Percentiles rank a stretch among this genome's conserved stretches.
Conservation (phyloP, 2,329 filamentous ascomycete genomes). For the Pleochaeta shiraiana region DNA sequence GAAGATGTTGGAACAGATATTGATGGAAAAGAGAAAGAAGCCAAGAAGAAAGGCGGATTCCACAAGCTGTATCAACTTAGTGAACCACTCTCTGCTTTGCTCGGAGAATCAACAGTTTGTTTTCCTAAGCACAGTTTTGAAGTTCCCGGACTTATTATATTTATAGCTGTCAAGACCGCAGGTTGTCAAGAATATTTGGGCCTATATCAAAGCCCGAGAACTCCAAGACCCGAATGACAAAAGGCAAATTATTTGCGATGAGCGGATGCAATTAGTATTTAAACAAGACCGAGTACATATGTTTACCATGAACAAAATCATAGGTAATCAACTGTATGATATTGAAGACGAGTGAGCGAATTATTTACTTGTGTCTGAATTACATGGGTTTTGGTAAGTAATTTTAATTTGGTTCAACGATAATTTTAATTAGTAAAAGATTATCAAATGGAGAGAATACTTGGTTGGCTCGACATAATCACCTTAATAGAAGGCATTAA, state of each 20-base stretch:
- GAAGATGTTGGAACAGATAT: slow-evolving; percentile 37
- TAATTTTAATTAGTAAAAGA: too few species aligned
- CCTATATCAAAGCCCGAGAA: slow-evolving; percentile 71
- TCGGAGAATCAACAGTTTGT: slow-evolving; percentile 44
- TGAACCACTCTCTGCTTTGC: slow-evolving; percentile 42
- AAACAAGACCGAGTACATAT: slow-evolving; percentile 83
- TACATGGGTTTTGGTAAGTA: too few species aligned
- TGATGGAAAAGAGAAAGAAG: slow-evolving; percentile 36
- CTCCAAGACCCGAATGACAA: slow-evolving; percentile 85
- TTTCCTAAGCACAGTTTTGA: not conserved
- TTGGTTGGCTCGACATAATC: too few species aligned
- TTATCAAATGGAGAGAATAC: too few species aligned
- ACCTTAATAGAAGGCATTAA: too few species aligned
- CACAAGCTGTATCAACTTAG: slow-evolving; percentile 69
- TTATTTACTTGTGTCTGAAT: too few species aligned
- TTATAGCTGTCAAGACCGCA: slow-evolving; percentile 70
- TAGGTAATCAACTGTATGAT: slow-evolving; percentile 74
- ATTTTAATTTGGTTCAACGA: too few species aligned
- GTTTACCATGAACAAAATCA: slow-evolving; percentile 98
- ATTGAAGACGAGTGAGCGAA: slow-evolving; percentile 38
- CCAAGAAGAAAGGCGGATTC: slow-evolving; percentile 69
- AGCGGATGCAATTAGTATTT: slow-evolving; percentile 78
- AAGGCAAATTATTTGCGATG: slow-evolving; percentile 83
- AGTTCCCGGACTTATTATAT: slow-evolving; percentile 5
- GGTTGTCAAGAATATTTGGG: slow-evolving; percentile 92